These are phyloP conservation scores for Pulveroboletus sp. DNA, from an alignment of 768 basidiomycete genomes.

Conservation along the genomic window DNA sequence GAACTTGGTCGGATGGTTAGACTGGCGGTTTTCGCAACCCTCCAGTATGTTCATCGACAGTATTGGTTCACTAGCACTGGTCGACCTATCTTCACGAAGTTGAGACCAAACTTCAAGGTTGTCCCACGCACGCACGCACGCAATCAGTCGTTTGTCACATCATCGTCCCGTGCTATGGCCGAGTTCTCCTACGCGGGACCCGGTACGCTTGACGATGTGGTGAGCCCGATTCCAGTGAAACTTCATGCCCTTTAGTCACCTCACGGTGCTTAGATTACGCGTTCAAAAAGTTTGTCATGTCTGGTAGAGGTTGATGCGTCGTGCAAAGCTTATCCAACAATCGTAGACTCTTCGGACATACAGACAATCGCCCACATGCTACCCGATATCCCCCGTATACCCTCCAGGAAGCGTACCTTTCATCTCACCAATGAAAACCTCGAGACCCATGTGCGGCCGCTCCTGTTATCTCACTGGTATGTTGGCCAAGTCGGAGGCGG, in stretches of 20 bases:
- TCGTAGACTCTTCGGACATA: constrained; percentile 16
- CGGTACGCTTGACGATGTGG: constrained; percentile 17
- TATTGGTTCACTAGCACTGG: no score
- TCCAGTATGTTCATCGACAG: no score
- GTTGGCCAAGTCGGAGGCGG: constrained; percentile 13
- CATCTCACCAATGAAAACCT: constrained; percentile 35
- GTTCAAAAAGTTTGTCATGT: constrained; percentile 20
- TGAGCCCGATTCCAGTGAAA: constrained; percentile 9
- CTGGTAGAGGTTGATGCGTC: background rate
- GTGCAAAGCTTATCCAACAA: background rate
- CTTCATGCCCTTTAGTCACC: background rate
- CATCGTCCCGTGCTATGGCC: constrained; percentile 7
- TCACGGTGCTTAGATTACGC: constrained; percentile 11
- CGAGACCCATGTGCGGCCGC: constrained; percentile 33
- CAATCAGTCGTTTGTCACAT: background rate
- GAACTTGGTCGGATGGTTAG: no score
- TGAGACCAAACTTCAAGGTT: no score
- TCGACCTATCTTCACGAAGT: no score
- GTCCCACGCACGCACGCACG: background rate
- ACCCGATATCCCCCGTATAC: constrained; percentile 27
- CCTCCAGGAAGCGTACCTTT: constrained; percentile 32
- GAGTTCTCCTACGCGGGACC: background rate
- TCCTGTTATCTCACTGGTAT: constrained; percentile 33
- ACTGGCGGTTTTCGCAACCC: no score
- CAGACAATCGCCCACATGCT: constrained; percentile 11